Evolutionary conservation across 2,329 filamentous ascomycete species (phyloP).

Genomic region (Aureobasidium subglaciale): DNA sequence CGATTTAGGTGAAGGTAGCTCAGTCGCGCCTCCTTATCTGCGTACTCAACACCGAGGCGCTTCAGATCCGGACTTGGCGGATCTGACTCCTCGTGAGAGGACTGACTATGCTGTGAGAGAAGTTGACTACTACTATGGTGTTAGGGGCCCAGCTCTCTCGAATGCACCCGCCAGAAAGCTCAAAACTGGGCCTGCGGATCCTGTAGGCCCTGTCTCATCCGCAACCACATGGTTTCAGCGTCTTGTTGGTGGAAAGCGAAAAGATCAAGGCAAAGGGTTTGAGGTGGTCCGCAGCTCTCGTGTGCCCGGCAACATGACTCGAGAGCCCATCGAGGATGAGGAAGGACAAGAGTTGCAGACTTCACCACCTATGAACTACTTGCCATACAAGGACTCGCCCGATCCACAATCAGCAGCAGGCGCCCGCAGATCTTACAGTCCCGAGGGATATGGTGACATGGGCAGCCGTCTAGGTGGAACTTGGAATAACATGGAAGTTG

Average conservation of each 20-base stretch:
- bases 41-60: constrained; percentile 39
- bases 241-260: constrained; percentile 74
- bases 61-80: constrained; percentile 49
- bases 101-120: constrained; percentile 91
- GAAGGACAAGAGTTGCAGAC: constrained; percentile 28
- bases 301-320: constrained; percentile 67
- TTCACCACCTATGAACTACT: constrained; percentile 26
- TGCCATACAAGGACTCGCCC: constrained; percentile 27
- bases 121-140: constrained; percentile 93
- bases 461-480: constrained; percentile 16
- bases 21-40: constrained; percentile 49
- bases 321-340: constrained; percentile 49
- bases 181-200: constrained; percentile 90
- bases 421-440: constrained; percentile 5
- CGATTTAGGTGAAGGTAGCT: constrained; percentile 33
- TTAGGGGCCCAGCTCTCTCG: constrained; percentile 78
- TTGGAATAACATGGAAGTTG: constrained; percentile 15
- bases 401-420: constrained; percentile 12
- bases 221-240: constrained; percentile 84
- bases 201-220: constrained; percentile 81
- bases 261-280: constrained; percentile 93
- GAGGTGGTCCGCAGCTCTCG: constrained; percentile 89
- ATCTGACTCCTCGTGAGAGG: constrained; percentile 44
- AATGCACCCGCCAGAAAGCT: constrained; percentile 68
- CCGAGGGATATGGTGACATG: constrained; percentile 11